Evolutionary conservation across 495 filamentous ascomycete species (phyloP), one percentile per base, ranked within the genome.

Genomic region (Hamigera avellanea): DNA sequence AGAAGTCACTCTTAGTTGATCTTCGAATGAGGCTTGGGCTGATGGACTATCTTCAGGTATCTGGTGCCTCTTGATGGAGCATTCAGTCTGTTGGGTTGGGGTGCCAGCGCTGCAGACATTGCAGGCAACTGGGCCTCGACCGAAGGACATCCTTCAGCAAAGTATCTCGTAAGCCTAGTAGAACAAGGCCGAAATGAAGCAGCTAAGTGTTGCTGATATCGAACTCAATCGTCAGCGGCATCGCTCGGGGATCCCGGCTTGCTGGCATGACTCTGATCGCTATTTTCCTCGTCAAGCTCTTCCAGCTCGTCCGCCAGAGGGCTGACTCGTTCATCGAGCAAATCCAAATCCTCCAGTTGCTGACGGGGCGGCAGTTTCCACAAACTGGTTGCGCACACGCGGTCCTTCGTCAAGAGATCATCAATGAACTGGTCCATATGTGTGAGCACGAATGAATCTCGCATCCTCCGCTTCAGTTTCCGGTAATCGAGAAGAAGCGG

Each of bases 371-470:
- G 82, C 62, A 99, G 68, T 67, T 93, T 93, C 79, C 86, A 93
- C 39, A 99, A 51, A 51, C 80, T 93, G 8, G 93, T 95, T 31
- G 78, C 87, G 45, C 88, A 96, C 1, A 93, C 78, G 42, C 91
- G 72, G 37, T 93, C 83, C 61, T 93, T 93, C 0, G 77, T 84
- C 37, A 99, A 62, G 37, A 99, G 61, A 42, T 93, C 84, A 60
- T 96, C 91, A 34, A 96, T 72, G 50, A 99, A 96, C 52, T 85
- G 79, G 61, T 99, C 91, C 67, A 99, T 73, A 52, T 73, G 82
- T 27, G 84, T 87, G 31, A 96, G 54, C 14, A 60, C 67, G 36
- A 66, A 71, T 2, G 86, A 84, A 30, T 76, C 78, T 40, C 82
- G 72, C 3, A 78, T 76, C 37, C 82, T 70, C 37, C 85, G 56